Evolutionary conservation across 2,329 filamentous ascomycete genomes (phyloP).

Genomic region (Geosmithia morbida): DNA sequence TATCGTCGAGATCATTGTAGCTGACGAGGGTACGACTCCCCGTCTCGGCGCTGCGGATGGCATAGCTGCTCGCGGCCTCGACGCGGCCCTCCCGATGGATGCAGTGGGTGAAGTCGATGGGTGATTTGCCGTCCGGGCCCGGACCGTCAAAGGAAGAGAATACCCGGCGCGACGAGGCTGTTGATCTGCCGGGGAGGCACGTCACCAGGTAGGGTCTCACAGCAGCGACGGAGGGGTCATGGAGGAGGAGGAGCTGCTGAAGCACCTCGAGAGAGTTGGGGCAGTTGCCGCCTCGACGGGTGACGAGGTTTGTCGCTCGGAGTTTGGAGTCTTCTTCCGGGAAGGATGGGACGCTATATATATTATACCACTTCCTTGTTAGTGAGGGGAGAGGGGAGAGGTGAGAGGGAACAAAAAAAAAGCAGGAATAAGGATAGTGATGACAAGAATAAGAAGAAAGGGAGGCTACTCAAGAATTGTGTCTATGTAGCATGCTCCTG

Average conservation of each 20-base stretch:
- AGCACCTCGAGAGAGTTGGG: conserved; percentile 60
- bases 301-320: conserved; percentile 42
- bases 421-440: too few relatives aligned
- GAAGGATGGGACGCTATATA: conserved; percentile 45
- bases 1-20: conserved; percentile 52
- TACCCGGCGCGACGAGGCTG: conserved; percentile 36
- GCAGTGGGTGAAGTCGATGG: conserved; percentile 37
- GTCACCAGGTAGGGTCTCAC: conserved; percentile 29
- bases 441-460: too few relatives aligned
- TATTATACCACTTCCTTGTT: conserved; percentile 2
- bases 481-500: conserved; percentile 58
- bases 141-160: conserved; percentile 38
- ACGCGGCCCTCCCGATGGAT: conserved; percentile 39
- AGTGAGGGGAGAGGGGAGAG: background rate
- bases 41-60: conserved; percentile 44
- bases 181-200: conserved; percentile 36
- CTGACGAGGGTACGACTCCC: conserved; percentile 58
- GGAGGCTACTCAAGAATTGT: conserved; percentile 45
- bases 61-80: conserved; percentile 54
- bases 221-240: conserved; percentile 4
- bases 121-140: too few relatives aligned
- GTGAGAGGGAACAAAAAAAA: too few relatives aligned
- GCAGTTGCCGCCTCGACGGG: conserved; percentile 58
- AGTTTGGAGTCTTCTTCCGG: conserved; percentile 60
- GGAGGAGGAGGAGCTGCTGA: conserved; percentile 36